These are phyloP conservation scores for Haberlea rhodopensis DNA, from an alignment of 257 asterid genomes.

Conservation along the genomic window DNA sequence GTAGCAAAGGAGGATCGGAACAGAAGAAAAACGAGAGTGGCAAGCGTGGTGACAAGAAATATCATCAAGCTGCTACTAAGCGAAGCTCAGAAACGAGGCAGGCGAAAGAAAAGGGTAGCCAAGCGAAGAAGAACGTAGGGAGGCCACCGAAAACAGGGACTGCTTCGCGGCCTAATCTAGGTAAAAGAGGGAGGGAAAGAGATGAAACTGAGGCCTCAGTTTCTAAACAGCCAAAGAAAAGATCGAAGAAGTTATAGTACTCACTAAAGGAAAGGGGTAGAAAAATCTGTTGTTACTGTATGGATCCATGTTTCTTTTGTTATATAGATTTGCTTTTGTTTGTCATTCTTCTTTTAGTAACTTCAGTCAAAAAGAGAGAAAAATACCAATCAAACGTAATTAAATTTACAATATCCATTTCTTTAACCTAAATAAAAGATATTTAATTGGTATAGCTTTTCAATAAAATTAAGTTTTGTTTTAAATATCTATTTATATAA, in stretches of 20 bases:
- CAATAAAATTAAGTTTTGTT: no score
- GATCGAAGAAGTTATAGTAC: conserved; percentile 53
- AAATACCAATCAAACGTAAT: no score
- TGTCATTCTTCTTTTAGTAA: not conserved
- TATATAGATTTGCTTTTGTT: conserved; percentile 28
- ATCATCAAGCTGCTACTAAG: conserved; percentile 21
- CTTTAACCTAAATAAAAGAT: no score
- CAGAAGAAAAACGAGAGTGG: conserved; percentile 36
- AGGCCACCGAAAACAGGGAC: conserved; percentile 65
- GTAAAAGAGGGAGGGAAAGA: conserved; percentile 50
- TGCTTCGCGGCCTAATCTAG: conserved; percentile 28
- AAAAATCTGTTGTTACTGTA: conserved; percentile 37
- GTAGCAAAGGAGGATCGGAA: conserved; percentile 40
- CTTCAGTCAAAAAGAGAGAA: no score
- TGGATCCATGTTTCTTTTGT: conserved; percentile 25
- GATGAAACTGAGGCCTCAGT: conserved; percentile 38
- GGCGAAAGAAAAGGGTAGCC: conserved; percentile 42
- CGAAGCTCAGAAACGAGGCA: conserved; percentile 40
- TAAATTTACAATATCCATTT: no score
- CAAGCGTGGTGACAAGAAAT: conserved; percentile 45
- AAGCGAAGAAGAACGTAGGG: conserved; percentile 49
- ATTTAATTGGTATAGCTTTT: no score
- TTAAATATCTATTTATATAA: no score
- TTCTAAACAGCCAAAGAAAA: conserved; percentile 59
- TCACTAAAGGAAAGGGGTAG: conserved; percentile 17